These are phyloP conservation scores for Pulveroboletus sp. DNA, from an alignment of 768 basidiomycete species.

Conservation along the genomic window DNA sequence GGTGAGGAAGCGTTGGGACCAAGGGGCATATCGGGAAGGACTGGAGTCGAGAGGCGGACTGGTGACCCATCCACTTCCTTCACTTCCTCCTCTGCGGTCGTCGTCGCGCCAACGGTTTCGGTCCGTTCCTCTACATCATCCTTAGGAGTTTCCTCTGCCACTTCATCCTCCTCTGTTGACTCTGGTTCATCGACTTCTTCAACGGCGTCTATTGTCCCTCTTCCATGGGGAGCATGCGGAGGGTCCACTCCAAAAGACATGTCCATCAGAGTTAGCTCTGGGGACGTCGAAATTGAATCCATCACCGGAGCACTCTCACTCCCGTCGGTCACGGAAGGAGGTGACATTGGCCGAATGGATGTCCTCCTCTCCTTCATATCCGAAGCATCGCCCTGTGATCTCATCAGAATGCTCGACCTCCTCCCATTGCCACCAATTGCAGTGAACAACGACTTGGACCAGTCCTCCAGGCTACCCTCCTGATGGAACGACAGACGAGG, in stretches of 20 bases:
- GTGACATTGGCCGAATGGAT: conserved; percentile 15
- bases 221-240: conserved; percentile 14
- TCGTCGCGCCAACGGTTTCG: background rate
- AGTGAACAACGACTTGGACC: conserved; percentile 54
- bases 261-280: conserved; percentile 9
- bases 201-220: conserved; percentile 1
- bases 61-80: background rate
- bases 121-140: conserved; percentile 1
- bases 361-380: conserved; percentile 16
- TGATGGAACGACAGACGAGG: conserved; percentile 56
- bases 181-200: conserved; percentile 14
- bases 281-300: conserved; percentile 2
- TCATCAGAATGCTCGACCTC: conserved; percentile 8
- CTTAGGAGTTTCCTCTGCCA: background rate
- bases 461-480: conserved; percentile 45
- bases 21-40: conserved; percentile 13
- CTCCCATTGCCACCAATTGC: conserved; percentile 39
- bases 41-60: conserved; percentile 1
- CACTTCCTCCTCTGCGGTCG: background rate
- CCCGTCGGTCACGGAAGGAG: background rate
- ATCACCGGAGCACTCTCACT: background rate
- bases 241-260: conserved; percentile 20
- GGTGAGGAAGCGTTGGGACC: conserved; percentile 9
- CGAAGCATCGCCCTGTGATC: background rate
- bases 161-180: background rate